phyloP scores from a whole-genome alignment of 176 grass and related monocot genomes.

The Avena atlantica region DNA sequence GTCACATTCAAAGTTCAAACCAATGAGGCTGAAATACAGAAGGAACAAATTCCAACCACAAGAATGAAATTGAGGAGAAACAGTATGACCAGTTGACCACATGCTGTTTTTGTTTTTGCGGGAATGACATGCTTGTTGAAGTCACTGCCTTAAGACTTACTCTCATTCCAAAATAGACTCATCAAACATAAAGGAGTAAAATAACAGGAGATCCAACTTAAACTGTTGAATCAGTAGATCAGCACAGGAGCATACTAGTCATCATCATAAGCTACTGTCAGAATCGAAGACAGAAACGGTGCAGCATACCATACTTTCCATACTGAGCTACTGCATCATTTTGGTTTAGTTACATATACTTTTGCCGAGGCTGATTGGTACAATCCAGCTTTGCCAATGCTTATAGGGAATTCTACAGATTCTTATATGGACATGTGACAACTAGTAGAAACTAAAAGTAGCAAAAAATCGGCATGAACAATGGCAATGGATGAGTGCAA shows the following conservation, averaged over 20 bases:
- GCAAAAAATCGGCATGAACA: background rate
- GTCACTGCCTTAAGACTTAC: background rate
- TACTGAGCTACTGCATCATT: background rate
- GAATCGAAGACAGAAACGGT: background rate
- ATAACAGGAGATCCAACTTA: background rate
- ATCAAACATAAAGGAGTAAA: conserved; percentile 7
- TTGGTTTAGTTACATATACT: background rate
- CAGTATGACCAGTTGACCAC: background rate
- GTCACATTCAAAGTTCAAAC: background rate
- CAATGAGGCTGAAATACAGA: conserved; percentile 26
- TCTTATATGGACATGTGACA: background rate
- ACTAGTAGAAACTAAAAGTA: background rate
- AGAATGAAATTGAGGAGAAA: background rate
- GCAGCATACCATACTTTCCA: conserved; percentile 1
- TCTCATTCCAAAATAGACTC: background rate
- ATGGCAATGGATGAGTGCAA: background rate
- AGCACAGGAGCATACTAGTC: background rate
- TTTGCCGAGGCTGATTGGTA: background rate
- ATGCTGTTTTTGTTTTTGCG: background rate
- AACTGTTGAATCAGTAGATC: background rate
- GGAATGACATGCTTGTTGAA: background rate
- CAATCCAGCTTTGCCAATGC: background rate
- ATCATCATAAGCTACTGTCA: background rate
- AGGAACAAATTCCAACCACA: conserved; percentile 14
- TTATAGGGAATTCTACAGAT: background rate